Base-by-base conservation (phyloP, 805 yeast species). In the Zygosaccharomyces pseudorouxii region DNA sequence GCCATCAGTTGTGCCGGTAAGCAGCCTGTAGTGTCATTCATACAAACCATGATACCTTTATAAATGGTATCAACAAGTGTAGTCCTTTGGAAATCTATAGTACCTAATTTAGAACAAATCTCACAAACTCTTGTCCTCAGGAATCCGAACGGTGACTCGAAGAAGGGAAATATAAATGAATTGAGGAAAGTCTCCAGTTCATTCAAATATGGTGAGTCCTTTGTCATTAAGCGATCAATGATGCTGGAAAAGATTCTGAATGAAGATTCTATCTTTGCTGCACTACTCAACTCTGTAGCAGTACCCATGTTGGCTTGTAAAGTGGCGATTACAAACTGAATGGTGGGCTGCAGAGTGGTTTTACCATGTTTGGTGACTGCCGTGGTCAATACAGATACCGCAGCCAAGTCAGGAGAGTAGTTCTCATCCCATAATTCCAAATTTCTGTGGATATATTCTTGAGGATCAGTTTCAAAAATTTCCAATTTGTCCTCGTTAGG, bases 1-100 rank as follows among this genome's bases (percentile, higher is more conserved):
- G 92, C 89, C 60, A 88, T 86, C 42, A 92, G 76, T 63, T 82
- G 85, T 3, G 89, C 87, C 0, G 97, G 96, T 48, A 85, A 70
- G 29, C 75, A 68, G 35, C 68, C 65, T 42, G 78, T 80, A 46
- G 74, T 64, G 27, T 64, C 65, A 43, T 68, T 67, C 43, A 76
- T 69, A 51, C 72, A 64, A 1, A 57, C 35, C 55, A 78, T 58
- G 2, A 78, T 72, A 37, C 82, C 82, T 44, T 75, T 67, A 54
- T 71, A 76, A 20, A 79, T 53, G 3, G 60, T 55, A 33, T 68
- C 70, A 18, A 75, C 52, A 41, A 63, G 69, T 14, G 62, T 55
- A 23, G 64, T 65, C 38, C 73, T 64, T 29, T 69, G 60, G 55
- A 86, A 81, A 40, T 77, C 73, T 25, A 87, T 63, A 18, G 76